Base-by-base conservation (phyloP, 1,139 yeast species). In the Kodamaea anthophila region DNA sequence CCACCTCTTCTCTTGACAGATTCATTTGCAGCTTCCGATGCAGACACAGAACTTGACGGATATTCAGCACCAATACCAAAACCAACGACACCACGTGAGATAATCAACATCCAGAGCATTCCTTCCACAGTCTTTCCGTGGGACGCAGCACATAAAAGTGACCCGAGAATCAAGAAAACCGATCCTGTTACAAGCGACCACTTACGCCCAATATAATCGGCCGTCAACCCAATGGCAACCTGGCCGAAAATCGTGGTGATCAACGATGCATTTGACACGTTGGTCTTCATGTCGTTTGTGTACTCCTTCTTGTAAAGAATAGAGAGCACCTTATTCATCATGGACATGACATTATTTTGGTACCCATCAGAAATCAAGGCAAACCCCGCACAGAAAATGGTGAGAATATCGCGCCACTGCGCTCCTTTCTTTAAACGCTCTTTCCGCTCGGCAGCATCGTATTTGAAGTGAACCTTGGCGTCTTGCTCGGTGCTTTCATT, bases 41-140 rank as follows among this genome's bases (percentile, higher is more conserved):
- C 85, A 18, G 82, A 64, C 2, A 79, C 70, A 0, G 84, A 74
- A 18, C 81, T 74, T 2, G 83, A 76, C 3, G 84, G 83, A 49
- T 80, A 78, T 49, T 82, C 91, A 14, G 86, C 86, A 35, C 88
- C 88, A 38, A 80, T 71, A 35, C 88, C 88, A 38, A 77, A 72
- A 30, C 88, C 88, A 28, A 81, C 73, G 13, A 75, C 65, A 41
- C 86, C 86, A 51, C 87, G 62, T 35, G 73, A 60, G 18, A 79
- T 72, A 27, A 76, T 68, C 46, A 80, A 61, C 85, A 80, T 77
- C 87, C 87, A 80, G 46, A 82, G 76, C 78, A 76, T 70, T 9
- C 80, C 81, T 5, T 49, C 42, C 10, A 51, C 51, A 16, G 77
- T 55, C 9, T 34, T 40, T 18, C 81, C 83, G 40, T 73, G 76